Evolutionary conservation across 768 basidiomycete genomes (phyloP).

Genomic region (Crepidotus variabilis): DNA sequence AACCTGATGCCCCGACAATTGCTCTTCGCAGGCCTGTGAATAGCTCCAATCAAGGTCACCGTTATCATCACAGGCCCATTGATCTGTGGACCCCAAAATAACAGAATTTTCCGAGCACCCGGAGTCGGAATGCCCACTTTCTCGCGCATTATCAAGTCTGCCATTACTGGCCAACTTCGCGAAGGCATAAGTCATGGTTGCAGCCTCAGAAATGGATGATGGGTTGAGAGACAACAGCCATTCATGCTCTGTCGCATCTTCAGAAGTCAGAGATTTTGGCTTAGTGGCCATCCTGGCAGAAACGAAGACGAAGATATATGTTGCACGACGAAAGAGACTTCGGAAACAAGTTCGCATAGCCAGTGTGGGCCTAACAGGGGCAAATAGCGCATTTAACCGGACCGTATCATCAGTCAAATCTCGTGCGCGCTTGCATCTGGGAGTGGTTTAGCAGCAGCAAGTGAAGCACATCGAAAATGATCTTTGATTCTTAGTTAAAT

Average conservation of each 20-base stretch:
- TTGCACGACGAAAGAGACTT: background rate
- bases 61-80: slow-evolving; percentile 3
- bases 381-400: too few species aligned
- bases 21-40: slow-evolving; percentile 11
- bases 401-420: too few species aligned
- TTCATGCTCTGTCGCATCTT: background rate
- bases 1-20: slow-evolving; percentile 14
- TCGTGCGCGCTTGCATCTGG: too few species aligned
- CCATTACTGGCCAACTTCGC: background rate
- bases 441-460: too few species aligned
- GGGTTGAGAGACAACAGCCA: background rate
- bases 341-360: background rate
- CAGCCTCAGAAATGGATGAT: background rate
- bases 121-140: background rate
- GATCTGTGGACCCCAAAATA: background rate
- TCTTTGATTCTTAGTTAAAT: too few species aligned
- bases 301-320: background rate
- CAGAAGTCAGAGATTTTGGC: background rate
- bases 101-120: background rate
- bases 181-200: background rate
- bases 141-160: background rate
- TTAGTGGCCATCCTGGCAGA: background rate
- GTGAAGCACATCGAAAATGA: too few species aligned
- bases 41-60: slow-evolving; percentile 21
- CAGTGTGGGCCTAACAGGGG: too few species aligned